These are phyloP conservation scores for Venturia carpophila DNA, from an alignment of 2,329 filamentous ascomycete genomes.

Conservation along the genomic window DNA sequence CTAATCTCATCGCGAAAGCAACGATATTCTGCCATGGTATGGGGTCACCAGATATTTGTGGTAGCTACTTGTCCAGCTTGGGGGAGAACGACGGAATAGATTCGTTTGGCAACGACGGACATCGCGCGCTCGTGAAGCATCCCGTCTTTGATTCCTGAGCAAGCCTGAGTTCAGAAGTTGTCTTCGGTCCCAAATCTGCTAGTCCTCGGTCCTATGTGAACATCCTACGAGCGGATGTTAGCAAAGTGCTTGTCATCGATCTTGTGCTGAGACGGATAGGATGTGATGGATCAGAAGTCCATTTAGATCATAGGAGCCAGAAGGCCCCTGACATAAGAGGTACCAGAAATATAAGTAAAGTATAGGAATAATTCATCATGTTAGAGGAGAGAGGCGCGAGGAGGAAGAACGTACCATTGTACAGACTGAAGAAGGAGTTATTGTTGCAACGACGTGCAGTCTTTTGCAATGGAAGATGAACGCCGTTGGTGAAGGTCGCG, in stretches of 20 bases:
- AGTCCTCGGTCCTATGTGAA: not conserved
- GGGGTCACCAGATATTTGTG: no score
- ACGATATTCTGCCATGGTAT: no score
- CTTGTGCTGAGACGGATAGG: not conserved
- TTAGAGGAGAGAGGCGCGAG: constrained; percentile 37
- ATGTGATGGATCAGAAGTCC: constrained; percentile 63
- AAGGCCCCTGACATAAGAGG: constrained; percentile 83
- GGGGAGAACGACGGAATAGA: no score
- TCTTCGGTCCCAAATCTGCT: not conserved
- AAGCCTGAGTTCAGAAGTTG: not conserved
- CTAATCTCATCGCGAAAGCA: no score
- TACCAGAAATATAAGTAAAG: constrained; percentile 68
- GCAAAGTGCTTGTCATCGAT: not conserved
- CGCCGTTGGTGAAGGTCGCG: not conserved
- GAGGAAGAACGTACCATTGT: constrained; percentile 13
- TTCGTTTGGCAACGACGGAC: no score
- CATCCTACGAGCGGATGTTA: not conserved
- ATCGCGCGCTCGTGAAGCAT: no score
- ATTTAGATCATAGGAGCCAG: constrained; percentile 66
- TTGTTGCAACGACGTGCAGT: not conserved
- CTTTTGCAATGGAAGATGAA: not conserved
- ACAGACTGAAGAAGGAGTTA: not conserved
- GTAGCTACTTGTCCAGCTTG: no score
- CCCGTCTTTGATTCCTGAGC: not conserved
- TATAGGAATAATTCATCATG: constrained; percentile 52